Evolutionary conservation across 169 alveolate species (phyloP).

Genomic region (Perkinsus chesapeaki): DNA sequence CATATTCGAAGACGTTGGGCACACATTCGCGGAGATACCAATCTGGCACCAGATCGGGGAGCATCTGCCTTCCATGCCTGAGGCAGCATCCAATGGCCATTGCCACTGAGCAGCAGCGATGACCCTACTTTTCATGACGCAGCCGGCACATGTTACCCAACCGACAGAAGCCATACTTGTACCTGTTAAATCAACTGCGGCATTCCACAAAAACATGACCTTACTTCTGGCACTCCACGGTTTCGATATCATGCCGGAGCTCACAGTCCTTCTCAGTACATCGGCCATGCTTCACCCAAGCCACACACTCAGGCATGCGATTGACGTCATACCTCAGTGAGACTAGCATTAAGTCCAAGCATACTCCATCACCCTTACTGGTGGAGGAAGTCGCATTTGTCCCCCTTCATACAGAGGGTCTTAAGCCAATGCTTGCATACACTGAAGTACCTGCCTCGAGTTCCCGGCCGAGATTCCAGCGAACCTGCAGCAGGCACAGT

Average conservation of each 20-base stretch:
- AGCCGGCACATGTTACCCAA: not conserved
- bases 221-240: not conserved
- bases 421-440: conserved; percentile 81
- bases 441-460: conserved; percentile 71
- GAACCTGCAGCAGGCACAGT: not conserved
- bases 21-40: not conserved
- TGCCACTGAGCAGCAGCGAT: not conserved
- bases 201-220: not conserved
- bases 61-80: not conserved
- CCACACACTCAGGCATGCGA: not conserved
- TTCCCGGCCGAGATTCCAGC: conserved; percentile 16
- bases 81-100: not conserved
- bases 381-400: conserved; percentile 75
- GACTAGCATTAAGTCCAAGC: not conserved
- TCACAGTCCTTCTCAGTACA: not conserved
- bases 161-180: not conserved
- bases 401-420: conserved; percentile 81
- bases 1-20: not conserved
- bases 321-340: not conserved
- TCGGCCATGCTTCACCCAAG: not conserved
- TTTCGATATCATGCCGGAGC: not conserved
- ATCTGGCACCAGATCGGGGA: not conserved
- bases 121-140: not conserved
- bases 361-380: conserved; percentile 75
- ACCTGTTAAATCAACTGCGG: not conserved